Evolutionary conservation across 2,329 filamentous ascomycete genomes (phyloP).

Genomic region (Penicillium sp.): DNA sequence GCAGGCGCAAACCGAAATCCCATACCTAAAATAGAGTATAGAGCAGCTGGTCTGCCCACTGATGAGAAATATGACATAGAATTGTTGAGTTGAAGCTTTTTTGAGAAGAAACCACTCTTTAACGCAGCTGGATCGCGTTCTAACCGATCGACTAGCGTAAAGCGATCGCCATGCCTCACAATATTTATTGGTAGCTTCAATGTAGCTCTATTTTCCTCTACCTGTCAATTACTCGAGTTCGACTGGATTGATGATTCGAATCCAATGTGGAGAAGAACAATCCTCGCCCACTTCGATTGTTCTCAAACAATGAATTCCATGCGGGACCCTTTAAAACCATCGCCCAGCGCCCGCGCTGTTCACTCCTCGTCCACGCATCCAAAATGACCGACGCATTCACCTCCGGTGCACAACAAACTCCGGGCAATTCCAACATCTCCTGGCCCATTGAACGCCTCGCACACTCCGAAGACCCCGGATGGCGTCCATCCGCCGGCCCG

Average conservation of each 20-base stretch:
- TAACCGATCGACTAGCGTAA: too few relatives aligned
- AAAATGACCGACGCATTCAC: slow-evolving; percentile 13
- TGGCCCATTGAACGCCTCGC: slow-evolving; percentile 12
- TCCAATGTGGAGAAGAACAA: too few relatives aligned
- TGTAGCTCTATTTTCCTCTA: too few relatives aligned
- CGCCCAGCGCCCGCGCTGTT: background rate
- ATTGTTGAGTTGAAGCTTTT: background rate
- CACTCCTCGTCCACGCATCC: background rate
- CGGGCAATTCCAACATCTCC: slow-evolving; percentile 15
- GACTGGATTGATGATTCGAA: too few relatives aligned
- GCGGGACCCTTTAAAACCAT: background rate
- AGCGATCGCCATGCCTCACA: too few relatives aligned
- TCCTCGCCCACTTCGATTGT: background rate
- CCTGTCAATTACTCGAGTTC: too few relatives aligned
- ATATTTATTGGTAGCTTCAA: too few relatives aligned
- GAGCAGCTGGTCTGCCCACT: slow-evolving; percentile 14
- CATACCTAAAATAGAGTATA: slow-evolving; percentile 7
- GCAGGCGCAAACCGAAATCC: background rate
- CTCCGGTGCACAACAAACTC: slow-evolving; percentile 11
- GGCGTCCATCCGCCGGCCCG: slow-evolving; percentile 17
- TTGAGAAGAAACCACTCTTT: too few relatives aligned
- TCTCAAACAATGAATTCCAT: background rate
- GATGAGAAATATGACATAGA: background rate
- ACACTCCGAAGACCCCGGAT: slow-evolving; percentile 9
- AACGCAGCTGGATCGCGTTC: too few relatives aligned